A percentile compares a stretch with the other conserved stretches of the same genome.
These are phyloP conservation scores for Coemansia sp. DNA, from an alignment of 192 early-diverging fungal genomes.

Conservation along the genomic window DNA sequence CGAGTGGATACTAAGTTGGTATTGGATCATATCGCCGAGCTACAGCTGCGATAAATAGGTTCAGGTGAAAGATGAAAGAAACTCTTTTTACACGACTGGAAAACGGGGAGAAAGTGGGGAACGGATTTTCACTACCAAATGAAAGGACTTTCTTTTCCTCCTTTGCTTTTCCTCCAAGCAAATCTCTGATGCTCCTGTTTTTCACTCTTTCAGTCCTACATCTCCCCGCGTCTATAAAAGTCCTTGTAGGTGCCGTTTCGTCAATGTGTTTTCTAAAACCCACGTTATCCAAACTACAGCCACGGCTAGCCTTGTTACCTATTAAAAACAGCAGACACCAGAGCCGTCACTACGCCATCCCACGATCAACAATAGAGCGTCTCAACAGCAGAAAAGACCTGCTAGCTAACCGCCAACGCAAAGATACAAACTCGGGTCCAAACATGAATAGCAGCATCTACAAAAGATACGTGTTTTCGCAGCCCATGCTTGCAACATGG, in stretches of 20 bases:
- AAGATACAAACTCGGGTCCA: neutral
- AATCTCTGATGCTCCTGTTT: neutral
- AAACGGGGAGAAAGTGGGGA: no score
- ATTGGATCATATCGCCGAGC: no score
- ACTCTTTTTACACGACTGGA: no score
- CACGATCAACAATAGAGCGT: slow-evolving; percentile 29
- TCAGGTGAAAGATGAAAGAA: no score
- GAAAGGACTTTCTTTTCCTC: no score
- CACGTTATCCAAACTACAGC: slow-evolving; percentile 1
- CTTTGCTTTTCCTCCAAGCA: no score
- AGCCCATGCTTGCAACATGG: slow-evolving; percentile 51
- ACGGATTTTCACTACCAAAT: no score
- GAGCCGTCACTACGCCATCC: slow-evolving; percentile 44
- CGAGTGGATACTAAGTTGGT: no score
- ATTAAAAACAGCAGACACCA: neutral
- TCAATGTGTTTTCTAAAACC: neutral
- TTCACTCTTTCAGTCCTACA: neutral
- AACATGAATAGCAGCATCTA: slow-evolving; percentile 12
- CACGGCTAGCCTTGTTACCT: slow-evolving; percentile 7
- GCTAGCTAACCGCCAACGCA: slow-evolving; percentile 1
- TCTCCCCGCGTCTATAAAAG: neutral
- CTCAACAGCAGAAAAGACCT: neutral
- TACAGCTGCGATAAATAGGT: no score
- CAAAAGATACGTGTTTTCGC: slow-evolving; percentile 35
- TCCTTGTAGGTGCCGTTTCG: neutral